Evolutionary conservation across 2,329 filamentous ascomycete genomes (phyloP).

Genomic region (Neonectria neomacrospora): DNA sequence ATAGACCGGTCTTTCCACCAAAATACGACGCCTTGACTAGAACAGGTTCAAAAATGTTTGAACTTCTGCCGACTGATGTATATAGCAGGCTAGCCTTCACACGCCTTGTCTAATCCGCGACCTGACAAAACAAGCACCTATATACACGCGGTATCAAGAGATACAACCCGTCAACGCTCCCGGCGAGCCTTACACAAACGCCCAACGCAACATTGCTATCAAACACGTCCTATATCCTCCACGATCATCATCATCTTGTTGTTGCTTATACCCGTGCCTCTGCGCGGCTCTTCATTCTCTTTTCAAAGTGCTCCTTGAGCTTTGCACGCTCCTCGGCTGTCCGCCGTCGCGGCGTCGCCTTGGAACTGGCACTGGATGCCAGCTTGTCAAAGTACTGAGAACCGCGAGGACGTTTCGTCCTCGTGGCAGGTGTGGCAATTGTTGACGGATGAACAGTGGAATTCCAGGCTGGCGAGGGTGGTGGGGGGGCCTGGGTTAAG

Average conservation of each 20-base stretch:
- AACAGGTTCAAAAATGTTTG: neutral
- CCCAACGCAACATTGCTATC: neutral
- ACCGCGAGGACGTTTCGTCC: conserved; percentile 26
- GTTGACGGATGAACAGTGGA: conserved; percentile 35
- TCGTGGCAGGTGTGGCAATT: conserved; percentile 29
- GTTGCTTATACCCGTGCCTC: conserved; percentile 29
- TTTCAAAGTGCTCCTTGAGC: conserved; percentile 43
- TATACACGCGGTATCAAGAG: neutral
- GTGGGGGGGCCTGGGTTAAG: conserved; percentile 30
- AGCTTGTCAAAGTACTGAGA: conserved; percentile 42
- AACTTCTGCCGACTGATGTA: neutral
- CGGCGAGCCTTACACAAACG: neutral
- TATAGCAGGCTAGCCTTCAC: neutral
- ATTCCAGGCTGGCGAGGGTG: conserved; percentile 32
- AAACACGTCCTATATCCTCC: neutral
- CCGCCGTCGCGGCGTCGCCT: conserved; percentile 26
- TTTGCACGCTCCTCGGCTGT: conserved; percentile 40
- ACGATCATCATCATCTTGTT: neutral
- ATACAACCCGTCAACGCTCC: neutral
- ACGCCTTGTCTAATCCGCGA: neutral
- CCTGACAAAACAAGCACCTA: neutral
- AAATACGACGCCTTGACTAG: conserved; percentile 16
- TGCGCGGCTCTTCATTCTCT: conserved; percentile 23
- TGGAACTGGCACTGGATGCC: conserved; percentile 23
- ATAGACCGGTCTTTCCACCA: conserved; percentile 44